Conservation (phyloP, 2,329 filamentous ascomycete species). For the Penicillium sp. region DNA sequence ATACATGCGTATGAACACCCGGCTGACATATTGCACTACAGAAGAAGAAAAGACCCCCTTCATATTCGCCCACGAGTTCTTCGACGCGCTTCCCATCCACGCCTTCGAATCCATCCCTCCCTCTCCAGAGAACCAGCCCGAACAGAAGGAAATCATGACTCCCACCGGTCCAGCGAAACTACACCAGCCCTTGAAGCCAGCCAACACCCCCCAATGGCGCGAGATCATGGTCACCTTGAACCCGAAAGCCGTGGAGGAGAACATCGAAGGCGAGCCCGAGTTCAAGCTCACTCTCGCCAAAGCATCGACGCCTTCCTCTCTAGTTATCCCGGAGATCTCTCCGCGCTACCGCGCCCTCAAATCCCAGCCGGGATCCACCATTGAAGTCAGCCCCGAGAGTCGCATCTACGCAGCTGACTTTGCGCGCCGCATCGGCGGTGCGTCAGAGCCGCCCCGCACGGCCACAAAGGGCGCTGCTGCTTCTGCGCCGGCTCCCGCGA, state of each 20-base stretch:
- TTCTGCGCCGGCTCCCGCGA: slow-evolving; percentile 31
- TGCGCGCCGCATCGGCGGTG: slow-evolving; percentile 71
- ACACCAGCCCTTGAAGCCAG: slow-evolving; percentile 34
- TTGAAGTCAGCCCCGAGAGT: slow-evolving; percentile 86
- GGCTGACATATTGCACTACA: slow-evolving; percentile 29
- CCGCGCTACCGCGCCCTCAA: slow-evolving; percentile 69
- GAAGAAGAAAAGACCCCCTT: slow-evolving; percentile 68
- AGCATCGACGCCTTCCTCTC: slow-evolving; percentile 67
- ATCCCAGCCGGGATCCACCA: slow-evolving; percentile 58
- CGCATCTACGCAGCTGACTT: slow-evolving; percentile 72
- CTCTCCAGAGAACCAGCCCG: slow-evolving; percentile 37
- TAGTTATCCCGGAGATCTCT: slow-evolving; percentile 75
- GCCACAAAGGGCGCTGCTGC: no score
- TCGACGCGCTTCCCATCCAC: slow-evolving; percentile 93
- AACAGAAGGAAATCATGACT: slow-evolving; percentile 43
- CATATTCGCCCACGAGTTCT: slow-evolving; percentile 96
- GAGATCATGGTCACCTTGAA: slow-evolving; percentile 69
- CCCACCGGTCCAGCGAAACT: slow-evolving; percentile 43
- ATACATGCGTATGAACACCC: no score
- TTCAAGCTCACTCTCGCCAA: slow-evolving; percentile 78
- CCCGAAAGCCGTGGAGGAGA: slow-evolving; percentile 47
- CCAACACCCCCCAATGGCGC: slow-evolving; percentile 59
- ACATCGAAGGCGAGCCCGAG: slow-evolving; percentile 54
- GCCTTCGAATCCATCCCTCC: slow-evolving; percentile 70
- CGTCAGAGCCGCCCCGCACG: slow-evolving; percentile 8